Evolutionary conservation across 2,329 filamentous ascomycete species (phyloP), one percentile per base, ranked within the genome.

Genomic region (Fusarium miscanthi): DNA sequence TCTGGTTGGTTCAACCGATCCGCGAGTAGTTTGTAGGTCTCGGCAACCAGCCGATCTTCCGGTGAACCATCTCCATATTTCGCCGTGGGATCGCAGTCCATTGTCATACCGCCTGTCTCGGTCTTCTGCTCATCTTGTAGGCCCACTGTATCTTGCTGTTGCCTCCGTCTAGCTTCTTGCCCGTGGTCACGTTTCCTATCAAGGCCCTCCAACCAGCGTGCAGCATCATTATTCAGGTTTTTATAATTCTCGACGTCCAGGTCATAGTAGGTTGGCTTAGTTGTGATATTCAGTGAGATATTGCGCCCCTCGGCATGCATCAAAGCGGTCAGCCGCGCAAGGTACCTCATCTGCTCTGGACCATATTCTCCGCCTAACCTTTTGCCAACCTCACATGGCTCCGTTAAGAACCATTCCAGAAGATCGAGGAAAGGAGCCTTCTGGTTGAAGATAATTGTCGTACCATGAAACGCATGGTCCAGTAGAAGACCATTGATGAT

Each of bases 371-470:
- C 33, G 8, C 23, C 19, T 2, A 38, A 12, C 4, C 25, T 37
- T 27, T 38, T 53, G 3, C 49, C 49, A 21, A 38, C 19, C 2
- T 38, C 35, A 6, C 35, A 53, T 2, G 19, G 23, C 21, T 53
- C 35, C 2, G 10, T n/a, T 1, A n/a, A 38, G 23, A 38, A 53
- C 49, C 49, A 38, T 16, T 53, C 9, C 2, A 38, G 13, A 0
- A 53, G 23, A 12, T 53, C 23, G 1, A 53, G 4, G 2, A 30
- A 53, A 0, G 14, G 0, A 2, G 5, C 3, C 3, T 53, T 53
- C 2, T n/a, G 16, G 4, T 40, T 6, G 3, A 30, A 53, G 1
- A 40, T n/a, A 0, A 40, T 2, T 2, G n/a, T 30, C 0, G 3
- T 2, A 1, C 13, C 35, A 2, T 53, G 49, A 9, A 53, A 53